These are phyloP conservation scores for Drechslerella coelobrocha DNA, from an alignment of 2,329 filamentous ascomycete genomes.

Conservation along the genomic window DNA sequence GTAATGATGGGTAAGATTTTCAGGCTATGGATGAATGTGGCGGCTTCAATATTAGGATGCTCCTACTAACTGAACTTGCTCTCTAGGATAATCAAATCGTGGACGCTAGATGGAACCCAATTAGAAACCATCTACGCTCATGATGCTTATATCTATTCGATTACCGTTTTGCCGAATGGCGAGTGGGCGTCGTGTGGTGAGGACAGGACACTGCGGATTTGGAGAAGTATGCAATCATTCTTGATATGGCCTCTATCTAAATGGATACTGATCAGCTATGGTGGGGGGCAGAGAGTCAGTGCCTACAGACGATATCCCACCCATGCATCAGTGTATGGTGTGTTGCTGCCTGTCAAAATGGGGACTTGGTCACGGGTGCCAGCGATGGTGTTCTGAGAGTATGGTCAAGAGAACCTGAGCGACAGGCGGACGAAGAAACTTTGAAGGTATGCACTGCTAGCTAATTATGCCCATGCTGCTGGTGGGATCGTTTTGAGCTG, in stretches of 20 bases:
- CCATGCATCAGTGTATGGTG: slow-evolving; percentile 96
- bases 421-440: slow-evolving; percentile 72
- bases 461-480: background rate
- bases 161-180: slow-evolving; percentile 78
- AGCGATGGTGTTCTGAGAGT: slow-evolving; percentile 86
- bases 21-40: too few relatives aligned
- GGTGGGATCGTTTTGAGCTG: background rate
- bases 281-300: slow-evolving; percentile 62
- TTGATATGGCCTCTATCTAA: background rate
- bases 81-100: slow-evolving; percentile 73
- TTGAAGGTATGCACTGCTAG: slow-evolving; percentile 62
- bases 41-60: background rate
- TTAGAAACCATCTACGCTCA: slow-evolving; percentile 83
- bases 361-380: slow-evolving; percentile 91
- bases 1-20: slow-evolving; percentile 74
- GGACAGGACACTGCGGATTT: slow-evolving; percentile 89
- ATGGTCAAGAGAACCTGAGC: slow-evolving; percentile 75
- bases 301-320: slow-evolving; percentile 93
- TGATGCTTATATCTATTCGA: slow-evolving; percentile 91
- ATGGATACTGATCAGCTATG: slow-evolving; percentile 10
- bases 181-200: slow-evolving; percentile 91
- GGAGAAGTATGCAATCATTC: slow-evolving; percentile 68
- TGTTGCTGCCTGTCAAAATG: slow-evolving; percentile 84
- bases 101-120: slow-evolving; percentile 79
- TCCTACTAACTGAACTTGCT: background rate